Evolutionary conservation across 331 rosid genomes (phyloP).

Genomic region (Quercus phellos): DNA sequence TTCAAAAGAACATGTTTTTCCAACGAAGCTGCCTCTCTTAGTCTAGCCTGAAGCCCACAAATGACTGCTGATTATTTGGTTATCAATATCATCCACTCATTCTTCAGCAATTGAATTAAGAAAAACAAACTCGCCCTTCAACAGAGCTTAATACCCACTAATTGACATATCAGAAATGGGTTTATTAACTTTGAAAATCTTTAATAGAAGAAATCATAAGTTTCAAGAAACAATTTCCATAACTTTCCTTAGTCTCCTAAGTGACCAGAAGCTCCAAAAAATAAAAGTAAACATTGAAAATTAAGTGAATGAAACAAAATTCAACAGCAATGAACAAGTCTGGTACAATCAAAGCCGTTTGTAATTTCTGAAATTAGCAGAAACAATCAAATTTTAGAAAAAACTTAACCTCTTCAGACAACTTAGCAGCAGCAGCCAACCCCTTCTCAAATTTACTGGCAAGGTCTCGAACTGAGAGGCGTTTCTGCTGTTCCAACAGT

Average conservation of each 20-base stretch:
- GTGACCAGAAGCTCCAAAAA: neutral
- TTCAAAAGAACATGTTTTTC: constrained; percentile 87
- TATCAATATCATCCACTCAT: neutral
- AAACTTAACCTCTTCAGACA: constrained; percentile 73
- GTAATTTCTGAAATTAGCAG: neutral
- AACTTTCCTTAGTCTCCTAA: neutral
- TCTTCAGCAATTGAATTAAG: neutral
- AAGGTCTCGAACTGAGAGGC: constrained; percentile 82
- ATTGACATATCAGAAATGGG: neutral
- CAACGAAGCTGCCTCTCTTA: constrained; percentile 82
- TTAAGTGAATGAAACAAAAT: neutral
- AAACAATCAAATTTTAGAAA: neutral
- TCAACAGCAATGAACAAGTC: neutral
- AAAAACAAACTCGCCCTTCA: neutral
- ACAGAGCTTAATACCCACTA: neutral
- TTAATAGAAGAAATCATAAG: neutral
- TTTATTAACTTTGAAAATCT: neutral
- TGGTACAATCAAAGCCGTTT: neutral
- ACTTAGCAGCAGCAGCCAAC: constrained; percentile 92
- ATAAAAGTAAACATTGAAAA: neutral
- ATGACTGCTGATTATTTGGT: constrained; percentile 12
- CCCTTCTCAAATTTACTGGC: constrained; percentile 89
- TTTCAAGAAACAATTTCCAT: neutral
- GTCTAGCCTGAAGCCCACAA: constrained; percentile 70
- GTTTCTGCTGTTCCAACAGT: constrained; percentile 85